phyloP scores from a whole-genome alignment of 2,329 filamentous ascomycete species.

The Penicillium occitanis region DNA sequence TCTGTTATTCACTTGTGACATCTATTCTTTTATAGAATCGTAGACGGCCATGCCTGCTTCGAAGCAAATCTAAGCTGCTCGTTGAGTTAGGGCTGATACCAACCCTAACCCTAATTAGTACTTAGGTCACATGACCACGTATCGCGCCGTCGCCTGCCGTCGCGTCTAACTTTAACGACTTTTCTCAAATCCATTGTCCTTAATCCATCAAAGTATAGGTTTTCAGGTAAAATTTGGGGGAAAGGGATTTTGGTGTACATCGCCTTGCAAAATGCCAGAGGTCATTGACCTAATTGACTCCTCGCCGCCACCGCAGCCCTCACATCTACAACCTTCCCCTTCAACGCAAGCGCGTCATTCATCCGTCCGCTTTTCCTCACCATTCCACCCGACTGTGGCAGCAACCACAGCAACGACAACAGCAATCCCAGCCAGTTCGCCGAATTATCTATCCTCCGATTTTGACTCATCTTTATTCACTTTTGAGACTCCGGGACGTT shows the following conservation, averaged over 20 bases:
- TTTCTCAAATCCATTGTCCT: neutral
- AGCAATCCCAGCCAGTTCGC: constrained; percentile 13
- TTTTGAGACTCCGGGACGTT: constrained; percentile 20
- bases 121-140: neutral
- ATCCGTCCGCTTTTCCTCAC: constrained; percentile 8
- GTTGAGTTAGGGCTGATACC: neutral
- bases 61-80: neutral
- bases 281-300: constrained; percentile 42
- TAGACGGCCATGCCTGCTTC: neutral
- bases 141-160: neutral
- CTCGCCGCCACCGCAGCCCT: constrained; percentile 29
- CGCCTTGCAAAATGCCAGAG: constrained; percentile 35
- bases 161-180: neutral
- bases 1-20: neutral
- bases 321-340: constrained; percentile 17
- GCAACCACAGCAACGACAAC: neutral
- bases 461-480: constrained; percentile 21
- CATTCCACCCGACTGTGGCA: neutral
- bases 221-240: neutral
- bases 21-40: neutral
- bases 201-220: neutral
- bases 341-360: constrained; percentile 20
- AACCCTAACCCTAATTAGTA: neutral
- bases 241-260: neutral
- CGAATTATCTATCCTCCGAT: constrained; percentile 21